Conservation (phyloP, 2,329 filamentous ascomycete species). For the Hypoxylon sp. region DNA sequence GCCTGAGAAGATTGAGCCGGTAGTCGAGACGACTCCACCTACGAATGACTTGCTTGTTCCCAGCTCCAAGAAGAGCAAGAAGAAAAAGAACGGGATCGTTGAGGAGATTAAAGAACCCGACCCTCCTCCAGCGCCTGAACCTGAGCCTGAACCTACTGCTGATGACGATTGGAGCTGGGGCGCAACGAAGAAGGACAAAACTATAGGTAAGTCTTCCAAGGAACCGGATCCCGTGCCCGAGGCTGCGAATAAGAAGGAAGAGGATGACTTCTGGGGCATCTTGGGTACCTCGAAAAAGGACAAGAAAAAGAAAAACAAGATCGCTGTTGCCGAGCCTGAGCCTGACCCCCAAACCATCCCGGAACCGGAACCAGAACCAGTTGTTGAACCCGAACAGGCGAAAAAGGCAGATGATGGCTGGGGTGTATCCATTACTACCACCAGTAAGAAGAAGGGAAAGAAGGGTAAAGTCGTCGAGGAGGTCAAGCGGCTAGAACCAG, state of each 20-base stretch:
- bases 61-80: constrained; percentile 57
- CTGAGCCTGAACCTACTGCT: constrained; percentile 51
- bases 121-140: constrained; percentile 42
- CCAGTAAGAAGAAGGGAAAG: constrained; percentile 60
- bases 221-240: constrained; percentile 54
- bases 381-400: constrained; percentile 26
- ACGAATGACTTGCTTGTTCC: constrained; percentile 47
- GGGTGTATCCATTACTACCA: constrained; percentile 37
- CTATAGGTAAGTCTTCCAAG: constrained; percentile 48
- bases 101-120: constrained; percentile 44
- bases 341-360: constrained; percentile 26
- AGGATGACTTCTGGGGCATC: constrained; percentile 54
- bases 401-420: constrained; percentile 50
- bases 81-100: constrained; percentile 55
- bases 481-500: constrained; percentile 47
- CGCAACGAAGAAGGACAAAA: constrained; percentile 53
- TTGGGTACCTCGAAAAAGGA: constrained; percentile 47
- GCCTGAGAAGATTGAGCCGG: constrained; percentile 39
- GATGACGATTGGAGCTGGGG: constrained; percentile 50
- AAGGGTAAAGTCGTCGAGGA: constrained; percentile 57
- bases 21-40: constrained; percentile 8
- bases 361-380: constrained; percentile 41
- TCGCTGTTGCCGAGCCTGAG: constrained; percentile 43
- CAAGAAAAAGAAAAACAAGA: constrained; percentile 59
- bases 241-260: constrained; percentile 54